Evolutionary conservation across 371 early-diverging fungal species (phyloP), one percentile per base, ranked within the genome.

Genomic region (Rhizomucor pusillus): DNA sequence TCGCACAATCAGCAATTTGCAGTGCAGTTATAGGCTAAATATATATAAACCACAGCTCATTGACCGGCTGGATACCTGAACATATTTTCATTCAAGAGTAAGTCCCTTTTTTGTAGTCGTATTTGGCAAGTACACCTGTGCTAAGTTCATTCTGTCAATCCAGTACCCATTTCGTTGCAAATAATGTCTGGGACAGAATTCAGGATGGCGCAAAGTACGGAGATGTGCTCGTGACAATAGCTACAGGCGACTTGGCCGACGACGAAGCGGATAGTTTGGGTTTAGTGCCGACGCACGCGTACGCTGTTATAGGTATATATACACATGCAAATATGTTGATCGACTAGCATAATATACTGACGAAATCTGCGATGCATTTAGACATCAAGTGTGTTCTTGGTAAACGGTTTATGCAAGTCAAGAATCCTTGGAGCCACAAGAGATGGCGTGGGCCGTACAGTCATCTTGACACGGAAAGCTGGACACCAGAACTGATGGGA

Each of bases 1-100:
- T n/a, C n/a, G n/a, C n/a, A n/a, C n/a, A n/a, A n/a, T n/a, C n/a
- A n/a, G n/a, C n/a, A n/a, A n/a, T n/a, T n/a, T n/a, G n/a, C n/a
- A n/a, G n/a, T n/a, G n/a, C n/a, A n/a, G n/a, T n/a, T n/a, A n/a
- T n/a, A n/a, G 9, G 5, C 29, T 35, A 10, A 36, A n/a, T n/a
- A n/a, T n/a, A n/a, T 65, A 10, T 11, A 36, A 18, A 35, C 25
- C n/a, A 16, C 59, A 75, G 81, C 59, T 86, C 90, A 10, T 69
- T 95, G 59, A 93, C 95, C 5, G 93, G 92, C 3, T 95, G 95
- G 95, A 88, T 93, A 25, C 95, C 95, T 1, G 95, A 95, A 54
- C 89, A 92, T 50, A 76, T 93, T 7, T 92, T 92, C 67, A 82
- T 92, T 43, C 81, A 86, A 35, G 90, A 90, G 81, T 74, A 77